These are phyloP conservation scores for Pseudocercospora eumusae DNA, from an alignment of 2,329 filamentous ascomycete species.

Conservation along the genomic window DNA sequence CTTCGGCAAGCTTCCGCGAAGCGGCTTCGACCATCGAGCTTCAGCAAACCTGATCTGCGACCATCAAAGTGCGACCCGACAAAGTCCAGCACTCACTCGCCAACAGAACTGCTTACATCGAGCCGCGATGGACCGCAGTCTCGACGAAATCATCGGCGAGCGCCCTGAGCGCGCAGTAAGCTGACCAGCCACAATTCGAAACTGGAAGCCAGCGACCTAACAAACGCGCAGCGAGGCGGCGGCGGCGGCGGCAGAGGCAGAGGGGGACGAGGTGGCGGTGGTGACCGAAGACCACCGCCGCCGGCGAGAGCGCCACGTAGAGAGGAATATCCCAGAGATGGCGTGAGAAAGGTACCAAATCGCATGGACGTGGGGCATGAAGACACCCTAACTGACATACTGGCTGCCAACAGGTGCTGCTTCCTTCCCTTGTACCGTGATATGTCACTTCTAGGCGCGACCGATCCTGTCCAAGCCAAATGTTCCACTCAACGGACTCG, in stretches of 20 bases:
- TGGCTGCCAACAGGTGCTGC: constrained; percentile 43
- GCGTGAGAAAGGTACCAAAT: constrained; percentile 77
- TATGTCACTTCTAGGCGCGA: constrained; percentile 10
- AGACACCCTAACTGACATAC: constrained; percentile 12
- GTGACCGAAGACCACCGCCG: constrained; percentile 52
- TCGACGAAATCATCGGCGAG: constrained; percentile 65
- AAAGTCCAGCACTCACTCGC: neutral
- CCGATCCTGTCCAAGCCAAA: constrained; percentile 23
- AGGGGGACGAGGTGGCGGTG: constrained; percentile 32
- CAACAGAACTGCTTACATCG: neutral
- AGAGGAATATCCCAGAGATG: constrained; percentile 70
- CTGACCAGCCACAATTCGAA: constrained; percentile 16
- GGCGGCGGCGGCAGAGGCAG: constrained; percentile 30
- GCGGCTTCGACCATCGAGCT: neutral
- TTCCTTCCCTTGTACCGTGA: constrained; percentile 45
- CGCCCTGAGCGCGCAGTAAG: constrained; percentile 53
- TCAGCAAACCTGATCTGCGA: constrained; percentile 5
- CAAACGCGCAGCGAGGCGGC: constrained; percentile 28
- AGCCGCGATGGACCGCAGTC: constrained; percentile 60
- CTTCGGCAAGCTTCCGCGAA: neutral
- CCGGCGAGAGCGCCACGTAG: constrained; percentile 62
- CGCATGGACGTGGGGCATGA: neutral
- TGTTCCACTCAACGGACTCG: constrained; percentile 21
- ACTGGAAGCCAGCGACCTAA: neutral
- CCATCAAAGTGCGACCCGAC: neutral